Percentiles rank a stretch among this genome's conserved stretches.
Evolutionary conservation across 2,329 filamentous ascomycete species (phyloP).

Genomic region (Plenodomus biglobosus): DNA sequence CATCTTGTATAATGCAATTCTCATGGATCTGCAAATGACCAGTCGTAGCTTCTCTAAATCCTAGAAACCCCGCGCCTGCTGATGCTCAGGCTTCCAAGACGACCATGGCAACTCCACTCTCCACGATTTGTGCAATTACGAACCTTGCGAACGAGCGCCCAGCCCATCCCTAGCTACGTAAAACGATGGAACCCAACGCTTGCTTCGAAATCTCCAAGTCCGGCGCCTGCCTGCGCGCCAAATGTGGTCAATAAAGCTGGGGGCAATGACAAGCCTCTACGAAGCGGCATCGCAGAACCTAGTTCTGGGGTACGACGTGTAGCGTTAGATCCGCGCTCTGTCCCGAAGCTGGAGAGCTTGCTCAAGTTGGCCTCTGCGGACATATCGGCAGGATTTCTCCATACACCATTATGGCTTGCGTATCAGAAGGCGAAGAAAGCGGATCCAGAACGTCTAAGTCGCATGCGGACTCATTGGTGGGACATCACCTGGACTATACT

Average conservation of each 20-base stretch:
- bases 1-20: no score
- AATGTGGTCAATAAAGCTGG: constrained; percentile 1
- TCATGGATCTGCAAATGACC: no score
- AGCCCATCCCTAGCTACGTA: constrained; percentile 21
- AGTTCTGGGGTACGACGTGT: background rate
- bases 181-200: constrained; percentile 32
- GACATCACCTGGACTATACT: background rate
- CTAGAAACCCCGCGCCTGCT: constrained; percentile 7
- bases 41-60: background rate
- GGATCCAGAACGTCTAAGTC: background rate
- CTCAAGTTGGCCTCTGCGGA: background rate
- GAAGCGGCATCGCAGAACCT: background rate
- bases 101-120: constrained; percentile 26
- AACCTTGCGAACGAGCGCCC: constrained; percentile 28
- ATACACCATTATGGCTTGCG: constrained; percentile 1
- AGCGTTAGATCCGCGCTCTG: background rate
- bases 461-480: background rate
- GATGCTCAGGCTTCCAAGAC: constrained; percentile 28
- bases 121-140: constrained; percentile 18
- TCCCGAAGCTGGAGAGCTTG: constrained; percentile 3
- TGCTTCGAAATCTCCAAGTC: no score
- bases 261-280: background rate
- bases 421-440: background rate
- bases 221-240: background rate
- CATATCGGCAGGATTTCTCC: background rate